Evolutionary conservation across 1,139 yeast species (phyloP).

Genomic region (Blastobotrys illinoisensis): DNA sequence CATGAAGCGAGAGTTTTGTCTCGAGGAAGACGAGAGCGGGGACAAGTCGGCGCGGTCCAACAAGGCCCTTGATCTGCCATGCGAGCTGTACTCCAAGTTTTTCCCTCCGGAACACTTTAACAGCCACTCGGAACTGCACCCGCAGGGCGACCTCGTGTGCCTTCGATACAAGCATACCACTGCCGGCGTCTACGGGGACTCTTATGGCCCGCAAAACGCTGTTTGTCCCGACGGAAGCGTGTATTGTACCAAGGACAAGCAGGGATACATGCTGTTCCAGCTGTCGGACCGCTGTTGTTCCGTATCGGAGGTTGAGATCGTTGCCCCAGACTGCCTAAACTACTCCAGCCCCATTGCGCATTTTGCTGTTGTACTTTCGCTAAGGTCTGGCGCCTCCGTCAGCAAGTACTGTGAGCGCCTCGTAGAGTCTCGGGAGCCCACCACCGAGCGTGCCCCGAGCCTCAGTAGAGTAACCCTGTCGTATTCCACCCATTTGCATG

Average conservation of each 20-base stretch:
- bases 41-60: not conserved
- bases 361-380: conserved; percentile 13
- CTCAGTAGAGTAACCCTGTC: not conserved
- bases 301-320: conserved; percentile 14
- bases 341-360: conserved; percentile 19
- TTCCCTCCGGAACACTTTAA: not conserved
- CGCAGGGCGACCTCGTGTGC: not conserved
- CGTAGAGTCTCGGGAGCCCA: not conserved
- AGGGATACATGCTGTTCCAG: conserved; percentile 13
- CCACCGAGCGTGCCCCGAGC: not conserved
- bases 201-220: conserved; percentile 6
- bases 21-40: not conserved
- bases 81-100: not conserved
- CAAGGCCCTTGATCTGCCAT: not conserved
- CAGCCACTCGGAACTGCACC: not conserved
- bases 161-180: not conserved
- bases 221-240: conserved; percentile 13
- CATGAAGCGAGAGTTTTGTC: not conserved
- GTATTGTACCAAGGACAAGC: conserved; percentile 15
- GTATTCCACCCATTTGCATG: not conserved
- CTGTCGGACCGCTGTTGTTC: conserved; percentile 7
- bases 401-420: not conserved
- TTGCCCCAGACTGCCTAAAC: conserved; percentile 15
- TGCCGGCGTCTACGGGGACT: not conserved
- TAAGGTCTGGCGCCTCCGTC: not conserved